Conservation (phyloP, 768 basidiomycete species). For the Gloeostereum incarnatum region DNA sequence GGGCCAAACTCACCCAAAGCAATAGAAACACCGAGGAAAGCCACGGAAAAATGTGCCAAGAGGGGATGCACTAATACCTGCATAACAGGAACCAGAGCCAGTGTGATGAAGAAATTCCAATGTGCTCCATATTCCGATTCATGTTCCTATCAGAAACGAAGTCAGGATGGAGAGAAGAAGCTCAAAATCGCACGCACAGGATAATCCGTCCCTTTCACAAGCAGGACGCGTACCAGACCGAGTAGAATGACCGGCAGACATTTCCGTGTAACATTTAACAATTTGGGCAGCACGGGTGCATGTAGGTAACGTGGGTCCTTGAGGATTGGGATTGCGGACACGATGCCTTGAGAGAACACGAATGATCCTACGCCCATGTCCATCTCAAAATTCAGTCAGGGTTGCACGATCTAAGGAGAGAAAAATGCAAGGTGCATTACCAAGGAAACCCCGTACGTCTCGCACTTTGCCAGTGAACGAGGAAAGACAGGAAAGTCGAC, state of each 20-base stretch:
- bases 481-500: constrained; percentile 96
- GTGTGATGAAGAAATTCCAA: constrained; percentile 98
- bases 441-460: constrained; percentile 90
- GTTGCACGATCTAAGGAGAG: constrained; percentile 3
- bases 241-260: constrained; percentile 58
- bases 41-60: constrained; percentile 45
- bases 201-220: constrained; percentile 92
- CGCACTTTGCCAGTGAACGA: constrained; percentile 80
- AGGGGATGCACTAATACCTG: constrained; percentile 65
- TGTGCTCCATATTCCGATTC: constrained; percentile 93
- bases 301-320: constrained; percentile 49
- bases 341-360: constrained; percentile 90
- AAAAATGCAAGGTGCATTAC: constrained; percentile 48
- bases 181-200: constrained; percentile 47
- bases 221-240: constrained; percentile 67
- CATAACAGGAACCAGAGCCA: constrained; percentile 70
- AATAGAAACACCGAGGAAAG: constrained; percentile 52
- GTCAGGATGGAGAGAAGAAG: background rate
- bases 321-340: constrained; percentile 78
- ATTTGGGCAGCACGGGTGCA: constrained; percentile 38
- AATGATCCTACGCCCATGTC: constrained; percentile 97
- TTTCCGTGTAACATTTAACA: constrained; percentile 44
- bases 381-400: constrained; percentile 52
- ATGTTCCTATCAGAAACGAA: constrained; percentile 54
- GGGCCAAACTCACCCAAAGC: constrained; percentile 36